phyloP scores from a whole-genome alignment of 192 early-diverging fungal species.

The Backusella circina region DNA sequence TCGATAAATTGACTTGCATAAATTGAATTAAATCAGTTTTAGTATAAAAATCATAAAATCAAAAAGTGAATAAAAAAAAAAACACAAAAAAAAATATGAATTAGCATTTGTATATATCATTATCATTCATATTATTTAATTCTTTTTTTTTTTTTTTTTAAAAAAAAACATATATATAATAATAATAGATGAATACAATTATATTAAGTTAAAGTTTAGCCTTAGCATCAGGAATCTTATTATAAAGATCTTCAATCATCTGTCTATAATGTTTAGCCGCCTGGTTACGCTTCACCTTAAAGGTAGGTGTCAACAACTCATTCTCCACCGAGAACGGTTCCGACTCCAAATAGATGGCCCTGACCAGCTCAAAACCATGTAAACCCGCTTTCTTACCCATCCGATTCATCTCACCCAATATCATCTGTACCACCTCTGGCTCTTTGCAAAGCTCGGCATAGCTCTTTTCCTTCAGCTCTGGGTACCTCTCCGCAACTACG shows the following conservation, averaged over 20 bases:
- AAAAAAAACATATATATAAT: neutral
- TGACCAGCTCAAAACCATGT: slow-evolving; percentile 72
- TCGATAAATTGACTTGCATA: neutral
- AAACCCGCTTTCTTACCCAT: slow-evolving; percentile 47
- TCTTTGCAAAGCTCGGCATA: slow-evolving; percentile 49
- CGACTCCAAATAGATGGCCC: slow-evolving; percentile 67
- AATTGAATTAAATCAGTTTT: neutral
- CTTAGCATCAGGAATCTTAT: neutral
- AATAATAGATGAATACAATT: neutral
- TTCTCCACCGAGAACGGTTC: slow-evolving; percentile 76
- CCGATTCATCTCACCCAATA: slow-evolving; percentile 52
- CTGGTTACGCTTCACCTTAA: slow-evolving; percentile 21
- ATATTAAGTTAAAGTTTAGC: neutral
- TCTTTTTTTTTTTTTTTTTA: too few species aligned
- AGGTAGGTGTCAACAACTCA: slow-evolving; percentile 86
- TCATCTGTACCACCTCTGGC: slow-evolving; percentile 41
- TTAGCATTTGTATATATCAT: neutral
- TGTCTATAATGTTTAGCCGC: slow-evolving; percentile 5
- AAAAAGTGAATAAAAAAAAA: too few species aligned
- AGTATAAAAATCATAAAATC: neutral
- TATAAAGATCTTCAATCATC: slow-evolving; percentile 13
- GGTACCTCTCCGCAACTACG: slow-evolving; percentile 37
- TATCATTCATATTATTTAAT: too few species aligned
- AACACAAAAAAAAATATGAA: too few species aligned
- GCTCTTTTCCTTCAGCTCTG: slow-evolving; percentile 22